Evolutionary conservation across 257 asterid genomes (phyloP).

Genomic region (Dorcoceras hygrometricum): DNA sequence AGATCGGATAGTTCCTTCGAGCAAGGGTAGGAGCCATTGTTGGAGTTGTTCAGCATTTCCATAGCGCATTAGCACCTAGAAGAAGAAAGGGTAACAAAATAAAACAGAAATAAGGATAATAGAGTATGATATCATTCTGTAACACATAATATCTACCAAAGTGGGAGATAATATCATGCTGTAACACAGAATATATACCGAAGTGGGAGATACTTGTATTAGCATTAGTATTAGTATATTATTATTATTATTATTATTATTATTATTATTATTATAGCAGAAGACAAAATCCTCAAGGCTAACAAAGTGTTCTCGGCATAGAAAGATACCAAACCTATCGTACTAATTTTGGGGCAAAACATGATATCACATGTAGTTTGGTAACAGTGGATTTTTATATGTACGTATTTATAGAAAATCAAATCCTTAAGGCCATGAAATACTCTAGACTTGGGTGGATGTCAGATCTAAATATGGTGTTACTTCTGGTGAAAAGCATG

Average conservation of each 20-base stretch:
- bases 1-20: constrained; percentile 81
- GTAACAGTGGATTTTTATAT: not conserved
- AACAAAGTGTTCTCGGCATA: not conserved
- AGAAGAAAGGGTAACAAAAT: constrained; percentile 8
- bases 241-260: too few species aligned
- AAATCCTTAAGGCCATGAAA: not conserved
- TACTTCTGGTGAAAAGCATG: not conserved
- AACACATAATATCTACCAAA: not conserved
- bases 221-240: too few species aligned
- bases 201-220: not conserved
- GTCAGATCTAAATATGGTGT: not conserved
- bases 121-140: constrained; percentile 4
- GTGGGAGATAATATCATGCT: not conserved
- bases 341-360: not conserved
- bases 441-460: not conserved
- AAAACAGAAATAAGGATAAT: constrained; percentile 3
- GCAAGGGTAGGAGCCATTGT: constrained; percentile 88
- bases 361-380: not conserved
- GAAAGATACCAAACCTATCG: not conserved
- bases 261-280: not conserved
- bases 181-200: not conserved
- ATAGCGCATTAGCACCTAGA: constrained; percentile 83
- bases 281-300: not conserved
- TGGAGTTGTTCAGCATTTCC: constrained; percentile 78
- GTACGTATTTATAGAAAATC: not conserved